These are phyloP conservation scores for Clitopilus hobsonii DNA, from an alignment of 768 basidiomycete species.

Conservation along the genomic window DNA sequence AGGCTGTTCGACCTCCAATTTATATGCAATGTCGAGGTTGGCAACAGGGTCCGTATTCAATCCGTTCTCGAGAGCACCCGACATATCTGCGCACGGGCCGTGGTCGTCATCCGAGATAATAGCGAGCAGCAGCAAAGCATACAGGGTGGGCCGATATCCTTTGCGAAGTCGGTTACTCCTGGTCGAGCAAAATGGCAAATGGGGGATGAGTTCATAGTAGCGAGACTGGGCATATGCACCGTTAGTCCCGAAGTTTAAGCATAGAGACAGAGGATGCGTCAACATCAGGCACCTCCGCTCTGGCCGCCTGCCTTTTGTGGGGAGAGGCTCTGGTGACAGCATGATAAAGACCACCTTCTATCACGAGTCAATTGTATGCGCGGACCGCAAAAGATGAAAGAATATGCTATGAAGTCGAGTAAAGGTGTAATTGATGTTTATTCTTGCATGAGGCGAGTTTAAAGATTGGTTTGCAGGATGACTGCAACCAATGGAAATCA, in stretches of 20 bases:
- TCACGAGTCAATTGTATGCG: background rate
- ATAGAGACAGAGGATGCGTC: background rate
- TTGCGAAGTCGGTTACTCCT: background rate
- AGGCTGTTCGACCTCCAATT: background rate
- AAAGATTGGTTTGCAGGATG: too few species aligned
- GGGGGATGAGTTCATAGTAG: background rate
- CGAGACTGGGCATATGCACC: constrained; percentile 7
- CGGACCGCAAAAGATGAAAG: background rate
- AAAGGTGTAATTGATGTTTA: too few species aligned
- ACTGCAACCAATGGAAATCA: too few species aligned
- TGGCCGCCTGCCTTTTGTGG: background rate
- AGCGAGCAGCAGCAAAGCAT: constrained; percentile 9
- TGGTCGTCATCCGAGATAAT: constrained; percentile 15
- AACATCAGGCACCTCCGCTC: background rate
- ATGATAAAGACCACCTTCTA: background rate
- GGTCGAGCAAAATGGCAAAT: background rate
- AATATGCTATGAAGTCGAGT: background rate
- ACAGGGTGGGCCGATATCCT: background rate
- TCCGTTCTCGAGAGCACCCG: constrained; percentile 6
- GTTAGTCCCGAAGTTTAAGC: constrained; percentile 10
- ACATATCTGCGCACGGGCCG: constrained; percentile 16
- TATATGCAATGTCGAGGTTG: background rate
- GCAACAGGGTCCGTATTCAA: background rate
- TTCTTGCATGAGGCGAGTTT: too few species aligned
- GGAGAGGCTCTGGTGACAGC: background rate